Evolutionary conservation across 179 eudicot species (phyloP).

Genomic region (Vitellaria paradoxa): DNA sequence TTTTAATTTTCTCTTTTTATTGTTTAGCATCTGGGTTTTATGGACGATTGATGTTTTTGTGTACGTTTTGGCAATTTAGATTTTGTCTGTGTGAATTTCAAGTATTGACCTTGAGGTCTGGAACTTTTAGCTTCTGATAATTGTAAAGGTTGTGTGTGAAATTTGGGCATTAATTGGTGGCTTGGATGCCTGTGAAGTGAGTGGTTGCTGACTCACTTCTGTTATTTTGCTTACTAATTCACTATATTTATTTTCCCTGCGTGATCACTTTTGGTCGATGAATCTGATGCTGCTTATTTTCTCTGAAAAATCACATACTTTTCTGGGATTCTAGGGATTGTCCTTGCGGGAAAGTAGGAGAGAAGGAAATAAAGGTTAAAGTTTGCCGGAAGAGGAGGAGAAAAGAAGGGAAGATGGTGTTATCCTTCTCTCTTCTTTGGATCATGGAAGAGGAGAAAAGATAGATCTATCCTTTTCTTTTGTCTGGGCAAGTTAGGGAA

Average conservation of each 20-base stretch:
- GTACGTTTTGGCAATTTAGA: neutral
- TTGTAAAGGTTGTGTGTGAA: neutral
- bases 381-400: too few relatives aligned
- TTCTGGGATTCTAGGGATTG: neutral
- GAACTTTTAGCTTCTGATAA: neutral
- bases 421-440: neutral
- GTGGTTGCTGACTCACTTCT: neutral
- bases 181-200: neutral
- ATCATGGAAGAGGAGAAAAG: too few relatives aligned
- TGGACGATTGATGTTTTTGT: neutral
- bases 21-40: neutral
- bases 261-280: neutral
- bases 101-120: neutral
- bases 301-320: neutral
- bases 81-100: neutral
- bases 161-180: neutral
- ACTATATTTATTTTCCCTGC: neutral
- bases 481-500: too few relatives aligned
- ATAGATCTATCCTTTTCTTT: too few relatives aligned
- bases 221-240: neutral
- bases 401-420: neutral
- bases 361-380: too few relatives aligned
- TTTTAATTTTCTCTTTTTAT: neutral
- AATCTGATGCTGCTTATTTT: neutral
- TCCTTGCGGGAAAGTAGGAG: too few relatives aligned